Conservation (phyloP, 2,329 filamentous ascomycete genomes). For the Colletotrichum graminicola region DNA sequence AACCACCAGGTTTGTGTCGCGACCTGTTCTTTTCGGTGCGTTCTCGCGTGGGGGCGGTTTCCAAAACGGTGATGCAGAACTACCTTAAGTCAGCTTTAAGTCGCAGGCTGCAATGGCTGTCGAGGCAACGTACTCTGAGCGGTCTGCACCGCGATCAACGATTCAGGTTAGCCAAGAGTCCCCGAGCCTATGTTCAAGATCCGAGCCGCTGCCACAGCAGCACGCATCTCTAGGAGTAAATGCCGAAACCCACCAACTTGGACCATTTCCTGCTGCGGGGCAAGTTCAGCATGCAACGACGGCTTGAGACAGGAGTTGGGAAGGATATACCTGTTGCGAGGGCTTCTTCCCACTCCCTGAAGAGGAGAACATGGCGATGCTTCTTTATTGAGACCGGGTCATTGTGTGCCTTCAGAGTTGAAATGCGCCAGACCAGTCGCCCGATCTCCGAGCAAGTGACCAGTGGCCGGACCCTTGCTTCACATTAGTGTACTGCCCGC, state of each 20-base stretch:
- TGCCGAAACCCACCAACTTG: slow-evolving; percentile 84
- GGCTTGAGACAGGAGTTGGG: slow-evolving; percentile 19
- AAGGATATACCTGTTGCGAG: slow-evolving; percentile 73
- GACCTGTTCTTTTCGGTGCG: slow-evolving; percentile 65
- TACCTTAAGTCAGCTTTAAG: slow-evolving; percentile 55
- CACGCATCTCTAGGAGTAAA: slow-evolving; percentile 27
- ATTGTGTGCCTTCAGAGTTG: slow-evolving; percentile 39
- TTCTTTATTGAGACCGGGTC: slow-evolving; percentile 40
- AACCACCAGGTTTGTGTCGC: slow-evolving; percentile 81
- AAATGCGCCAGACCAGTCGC: slow-evolving; percentile 40
- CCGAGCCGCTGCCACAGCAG: slow-evolving; percentile 21
- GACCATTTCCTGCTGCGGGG: slow-evolving; percentile 88
- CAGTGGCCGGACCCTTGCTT: slow-evolving; percentile 42
- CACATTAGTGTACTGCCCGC: slow-evolving; percentile 39
- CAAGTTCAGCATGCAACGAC: slow-evolving; percentile 49
- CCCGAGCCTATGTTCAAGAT: slow-evolving; percentile 10
- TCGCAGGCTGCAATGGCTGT: slow-evolving; percentile 48
- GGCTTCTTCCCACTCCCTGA: slow-evolving; percentile 77
- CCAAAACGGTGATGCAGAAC: slow-evolving; percentile 93
- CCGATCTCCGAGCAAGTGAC: slow-evolving; percentile 41
- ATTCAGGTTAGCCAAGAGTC: slow-evolving; percentile 43
- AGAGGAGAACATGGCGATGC: slow-evolving; percentile 71
- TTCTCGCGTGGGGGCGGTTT: slow-evolving; percentile 68
- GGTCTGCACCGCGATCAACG: slow-evolving; percentile 58
- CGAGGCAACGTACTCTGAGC: slow-evolving; percentile 69